Base-by-base conservation (phyloP, 805 yeast species). In the Candida germanica region DNA sequence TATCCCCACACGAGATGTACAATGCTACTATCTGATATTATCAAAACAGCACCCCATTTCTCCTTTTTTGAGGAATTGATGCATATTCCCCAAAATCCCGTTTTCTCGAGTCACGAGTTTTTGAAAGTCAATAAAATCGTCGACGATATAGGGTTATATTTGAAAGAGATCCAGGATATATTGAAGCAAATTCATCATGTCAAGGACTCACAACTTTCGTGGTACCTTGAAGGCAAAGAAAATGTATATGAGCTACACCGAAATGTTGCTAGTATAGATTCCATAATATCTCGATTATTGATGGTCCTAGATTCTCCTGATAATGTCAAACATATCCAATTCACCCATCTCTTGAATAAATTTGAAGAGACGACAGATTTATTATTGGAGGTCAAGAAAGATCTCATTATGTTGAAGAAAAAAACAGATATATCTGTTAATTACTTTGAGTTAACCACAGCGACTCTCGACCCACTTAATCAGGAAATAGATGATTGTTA, bases 211-310 rank as follows among this genome's bases (percentile, higher is more conserved):
- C 28, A 32, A 5, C 30, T 26, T 6, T 26, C 26, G 10, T 59
- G 63, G 63, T 58, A 45, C 40, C 51, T 37, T 32, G 56, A 53
- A 18, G 61, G 58, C 3, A 49, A 46, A 35, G 49, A 46, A 13
- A 44, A 35, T 2, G 34, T 61, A 3, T 20, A 34, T 6, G 50
- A 48, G 22, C 35, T 59, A 13, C 21, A 42, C 6, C 33, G 43
- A 23, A 49, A 53, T 31, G 25, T 57, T 23, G 50, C 49, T 2
- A 47, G 43, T 18, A 51, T 58, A 5, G 68, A 61, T 30, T 29
- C 49, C 5, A 46, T 56, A 5, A 40, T 58, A n/a, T 42, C 56
- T 1, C 49, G 47, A 17, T 31, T 59, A 11, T 40, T 57, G 29
- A 15, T 36, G 23, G 36, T 49, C 6, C 31, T 50, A 18, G 55